phyloP scores from a whole-genome alignment of 139 green algal species.

The Chlamydomonas urium region DNA sequence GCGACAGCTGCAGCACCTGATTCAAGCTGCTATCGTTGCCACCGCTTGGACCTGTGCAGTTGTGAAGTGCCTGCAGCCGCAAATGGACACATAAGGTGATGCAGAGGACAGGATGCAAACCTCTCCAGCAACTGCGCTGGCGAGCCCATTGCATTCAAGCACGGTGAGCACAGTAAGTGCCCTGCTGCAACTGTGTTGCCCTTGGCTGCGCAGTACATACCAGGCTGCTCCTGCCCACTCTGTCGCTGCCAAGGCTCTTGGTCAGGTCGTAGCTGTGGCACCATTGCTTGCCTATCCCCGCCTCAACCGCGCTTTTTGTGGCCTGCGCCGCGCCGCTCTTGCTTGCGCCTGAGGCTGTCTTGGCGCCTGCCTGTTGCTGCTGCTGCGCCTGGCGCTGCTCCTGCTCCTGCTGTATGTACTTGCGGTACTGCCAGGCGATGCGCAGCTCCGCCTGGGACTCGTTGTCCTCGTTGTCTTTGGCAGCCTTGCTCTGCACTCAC shows the following conservation, averaged over 20 bases:
- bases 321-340: background rate
- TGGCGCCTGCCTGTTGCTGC: constrained; percentile 4
- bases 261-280: constrained; percentile 71
- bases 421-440: constrained; percentile 86
- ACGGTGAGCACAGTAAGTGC: too few relatives aligned
- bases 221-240: background rate
- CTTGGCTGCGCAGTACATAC: background rate
- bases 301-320: constrained; percentile 22
- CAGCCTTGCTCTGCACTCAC: background rate
- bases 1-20: too few relatives aligned
- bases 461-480: constrained; percentile 18
- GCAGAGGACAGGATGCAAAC: too few relatives aligned
- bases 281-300: constrained; percentile 52
- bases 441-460: constrained; percentile 41
- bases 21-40: too few relatives aligned
- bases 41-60: too few relatives aligned
- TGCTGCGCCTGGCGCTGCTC: constrained; percentile 10
- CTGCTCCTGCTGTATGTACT: constrained; percentile 65
- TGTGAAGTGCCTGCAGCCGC: too few relatives aligned
- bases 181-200: background rate
- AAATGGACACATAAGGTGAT: too few relatives aligned
- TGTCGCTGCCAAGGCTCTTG: background rate
- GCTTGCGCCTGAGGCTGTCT: background rate
- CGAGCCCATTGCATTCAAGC: too few relatives aligned
- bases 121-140: too few relatives aligned